A percentile compares a stretch with the other conserved stretches of the same genome.
Evolutionary conservation across 768 basidiomycete genomes (phyloP).

Genomic region (Termitomyces titanicus): DNA sequence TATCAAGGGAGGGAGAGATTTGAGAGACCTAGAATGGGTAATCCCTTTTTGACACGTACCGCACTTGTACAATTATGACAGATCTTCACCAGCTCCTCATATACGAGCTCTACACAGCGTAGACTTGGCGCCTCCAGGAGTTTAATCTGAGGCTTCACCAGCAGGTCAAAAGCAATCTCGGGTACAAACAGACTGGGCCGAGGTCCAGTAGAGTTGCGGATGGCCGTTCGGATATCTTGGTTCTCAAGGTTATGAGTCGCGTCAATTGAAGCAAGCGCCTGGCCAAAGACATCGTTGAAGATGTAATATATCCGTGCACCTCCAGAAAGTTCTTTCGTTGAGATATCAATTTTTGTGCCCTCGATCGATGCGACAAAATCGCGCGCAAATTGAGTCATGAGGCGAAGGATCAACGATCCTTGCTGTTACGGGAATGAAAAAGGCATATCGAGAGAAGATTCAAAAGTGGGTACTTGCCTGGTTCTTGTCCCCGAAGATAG

Average conservation of each 20-base stretch:
- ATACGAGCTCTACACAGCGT: constrained; percentile 96
- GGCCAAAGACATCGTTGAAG: constrained; percentile 97
- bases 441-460: neutral
- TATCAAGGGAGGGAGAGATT: constrained; percentile 25
- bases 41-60: constrained; percentile 40
- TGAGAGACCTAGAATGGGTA: neutral
- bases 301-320: constrained; percentile 99
- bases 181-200: constrained; percentile 95
- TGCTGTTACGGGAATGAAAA: constrained; percentile 40
- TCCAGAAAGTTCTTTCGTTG: constrained; percentile 96
- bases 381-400: constrained; percentile 98
- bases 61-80: constrained; percentile 96
- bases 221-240: constrained; percentile 96
- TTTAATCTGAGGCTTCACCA: constrained; percentile 98
- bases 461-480: constrained; percentile 40
- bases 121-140: constrained; percentile 90
- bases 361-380: constrained; percentile 98
- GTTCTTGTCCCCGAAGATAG: constrained; percentile 88
- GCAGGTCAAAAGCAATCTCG: constrained; percentile 92
- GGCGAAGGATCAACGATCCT: constrained; percentile 85
- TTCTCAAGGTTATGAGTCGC: constrained; percentile 88
- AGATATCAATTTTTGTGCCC: constrained; percentile 93
- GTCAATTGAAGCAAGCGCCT: constrained; percentile 86
- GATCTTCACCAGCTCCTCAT: constrained; percentile 98
- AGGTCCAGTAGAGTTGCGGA: constrained; percentile 97